phyloP scores from a whole-genome alignment of 2,329 filamentous ascomycete species.

The Ceratocystis destructans region DNA sequence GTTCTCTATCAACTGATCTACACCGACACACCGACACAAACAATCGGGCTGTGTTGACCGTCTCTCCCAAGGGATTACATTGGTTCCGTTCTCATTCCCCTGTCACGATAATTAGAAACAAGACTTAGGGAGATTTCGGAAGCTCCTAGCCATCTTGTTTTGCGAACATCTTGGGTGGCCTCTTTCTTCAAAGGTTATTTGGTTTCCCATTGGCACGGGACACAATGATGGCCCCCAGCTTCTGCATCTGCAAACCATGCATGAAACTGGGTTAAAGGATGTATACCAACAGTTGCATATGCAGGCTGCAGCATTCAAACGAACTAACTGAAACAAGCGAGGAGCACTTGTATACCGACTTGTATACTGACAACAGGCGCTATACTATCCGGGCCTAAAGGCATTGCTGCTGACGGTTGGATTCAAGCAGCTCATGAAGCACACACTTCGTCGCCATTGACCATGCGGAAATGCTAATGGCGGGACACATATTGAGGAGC shows the following conservation, averaged over 20 bases:
- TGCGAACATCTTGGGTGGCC: constrained; percentile 1
- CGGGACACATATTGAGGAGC: background rate
- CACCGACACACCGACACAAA: background rate
- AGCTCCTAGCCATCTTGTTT: background rate
- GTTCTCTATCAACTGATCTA: background rate
- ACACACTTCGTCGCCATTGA: background rate
- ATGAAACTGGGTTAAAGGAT: background rate
- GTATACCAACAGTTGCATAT: constrained; percentile 1
- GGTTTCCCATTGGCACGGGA: background rate
- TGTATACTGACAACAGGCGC: background rate
- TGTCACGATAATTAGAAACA: background rate
- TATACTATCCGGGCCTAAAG: background rate
- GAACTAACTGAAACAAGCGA: constrained; percentile 2
- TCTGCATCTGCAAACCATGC: constrained; percentile 4
- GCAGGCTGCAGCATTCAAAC: background rate
- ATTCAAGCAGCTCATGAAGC: background rate
- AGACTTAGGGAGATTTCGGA: background rate
- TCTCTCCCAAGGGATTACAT: background rate
- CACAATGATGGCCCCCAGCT: background rate
- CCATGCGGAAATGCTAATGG: background rate
- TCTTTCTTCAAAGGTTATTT: background rate
- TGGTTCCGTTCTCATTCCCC: background rate
- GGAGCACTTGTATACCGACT: background rate
- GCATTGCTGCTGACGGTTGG: background rate
- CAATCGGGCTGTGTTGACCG: background rate